Conservation (phyloP, 768 basidiomycete genomes). For the Porphyrellus cyaneotinctus region DNA sequence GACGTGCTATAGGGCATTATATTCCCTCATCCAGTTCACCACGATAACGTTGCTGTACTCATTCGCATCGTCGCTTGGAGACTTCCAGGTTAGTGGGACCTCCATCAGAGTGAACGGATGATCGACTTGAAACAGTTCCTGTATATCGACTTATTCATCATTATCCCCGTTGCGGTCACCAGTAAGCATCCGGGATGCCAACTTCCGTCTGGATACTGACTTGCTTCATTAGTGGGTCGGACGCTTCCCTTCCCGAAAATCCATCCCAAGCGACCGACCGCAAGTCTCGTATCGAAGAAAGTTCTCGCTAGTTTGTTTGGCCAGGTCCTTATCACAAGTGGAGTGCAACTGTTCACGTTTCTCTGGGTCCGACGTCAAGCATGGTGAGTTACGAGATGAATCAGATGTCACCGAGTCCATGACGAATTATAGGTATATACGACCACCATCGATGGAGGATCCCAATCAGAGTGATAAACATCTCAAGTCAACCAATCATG, state of each 20-base stretch:
- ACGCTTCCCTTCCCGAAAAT: constrained; percentile 87
- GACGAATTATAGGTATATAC: constrained; percentile 57
- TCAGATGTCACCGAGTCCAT: neutral
- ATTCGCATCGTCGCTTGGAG: constrained; percentile 92
- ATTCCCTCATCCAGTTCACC: constrained; percentile 99
- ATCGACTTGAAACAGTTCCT: constrained; percentile 58
- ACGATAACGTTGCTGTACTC: constrained; percentile 94
- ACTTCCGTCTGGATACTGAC: constrained; percentile 5
- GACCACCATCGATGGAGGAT: constrained; percentile 49
- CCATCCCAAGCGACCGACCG: constrained; percentile 87
- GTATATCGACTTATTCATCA: constrained; percentile 97
- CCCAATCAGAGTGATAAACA: constrained; percentile 57
- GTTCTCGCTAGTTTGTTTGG: constrained; percentile 92
- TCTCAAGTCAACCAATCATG: constrained; percentile 81
- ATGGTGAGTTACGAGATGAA: constrained; percentile 51
- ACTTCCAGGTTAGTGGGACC: constrained; percentile 72
- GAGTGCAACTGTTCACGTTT: constrained; percentile 82
- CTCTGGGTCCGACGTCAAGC: constrained; percentile 81
- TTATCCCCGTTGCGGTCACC: constrained; percentile 93
- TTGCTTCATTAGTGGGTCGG: constrained; percentile 70
- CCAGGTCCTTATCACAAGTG: constrained; percentile 83
- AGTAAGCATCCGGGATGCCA: constrained; percentile 52
- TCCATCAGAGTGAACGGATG: constrained; percentile 5
- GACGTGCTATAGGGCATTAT: constrained; percentile 72
- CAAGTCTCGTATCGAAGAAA: constrained; percentile 92